Percentiles rank a stretch among this genome's conserved stretches.
Evolutionary conservation across 2,329 filamentous ascomycete genomes (phyloP).

Genomic region (Atkinsonella hypoxylon): DNA sequence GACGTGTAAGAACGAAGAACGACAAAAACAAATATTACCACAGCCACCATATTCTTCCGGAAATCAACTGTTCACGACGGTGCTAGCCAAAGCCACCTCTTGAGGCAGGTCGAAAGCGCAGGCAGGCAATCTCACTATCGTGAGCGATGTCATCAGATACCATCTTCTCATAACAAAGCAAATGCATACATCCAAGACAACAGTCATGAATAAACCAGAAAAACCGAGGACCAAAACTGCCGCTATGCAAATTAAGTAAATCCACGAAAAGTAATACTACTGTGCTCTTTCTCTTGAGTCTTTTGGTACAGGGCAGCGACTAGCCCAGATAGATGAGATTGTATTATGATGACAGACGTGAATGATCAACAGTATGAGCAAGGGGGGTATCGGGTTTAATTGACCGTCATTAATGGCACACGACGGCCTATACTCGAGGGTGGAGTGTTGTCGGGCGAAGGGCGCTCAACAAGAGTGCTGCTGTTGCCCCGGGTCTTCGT

Average conservation of each 20-base stretch:
- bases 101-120: not conserved
- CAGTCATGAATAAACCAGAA: conserved; percentile 7
- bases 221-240: conserved; percentile 16
- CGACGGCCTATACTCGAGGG: conserved; percentile 37
- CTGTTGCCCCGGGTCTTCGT: conserved; percentile 38
- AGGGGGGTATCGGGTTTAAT: conserved; percentile 18
- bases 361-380: not conserved
- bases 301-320: conserved; percentile 12
- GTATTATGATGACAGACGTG: not conserved
- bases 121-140: not conserved
- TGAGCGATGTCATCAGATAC: not conserved
- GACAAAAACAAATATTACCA: conserved; percentile 5
- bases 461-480: conserved; percentile 36
- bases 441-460: conserved; percentile 41
- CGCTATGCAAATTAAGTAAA: conserved; percentile 25
- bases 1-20: not conserved
- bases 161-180: not conserved
- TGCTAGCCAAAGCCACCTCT: not conserved
- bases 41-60: not conserved
- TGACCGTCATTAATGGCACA: conserved; percentile 55
- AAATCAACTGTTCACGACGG: no score
- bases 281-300: conserved; percentile 10
- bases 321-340: not conserved
- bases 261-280: conserved; percentile 4
- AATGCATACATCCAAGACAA: not conserved